These are phyloP conservation scores for Akanthomyces muscarius DNA, from an alignment of 2,329 filamentous ascomycete genomes.

Conservation along the genomic window DNA sequence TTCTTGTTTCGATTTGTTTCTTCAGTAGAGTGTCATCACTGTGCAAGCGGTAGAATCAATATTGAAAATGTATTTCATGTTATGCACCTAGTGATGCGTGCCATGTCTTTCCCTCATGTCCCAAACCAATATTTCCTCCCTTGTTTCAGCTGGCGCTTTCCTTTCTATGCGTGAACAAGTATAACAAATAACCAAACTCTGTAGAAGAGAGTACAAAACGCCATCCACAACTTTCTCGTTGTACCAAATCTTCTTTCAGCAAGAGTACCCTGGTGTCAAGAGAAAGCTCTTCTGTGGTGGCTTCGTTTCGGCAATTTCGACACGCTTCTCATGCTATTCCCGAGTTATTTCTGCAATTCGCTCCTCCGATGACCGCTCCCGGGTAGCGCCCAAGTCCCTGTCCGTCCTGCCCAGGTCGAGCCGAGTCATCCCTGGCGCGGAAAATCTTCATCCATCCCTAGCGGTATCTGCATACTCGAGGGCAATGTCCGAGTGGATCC, in stretches of 20 bases:
- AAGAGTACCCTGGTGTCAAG: neutral
- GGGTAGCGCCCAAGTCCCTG: neutral
- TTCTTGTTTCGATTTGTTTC: too few species aligned
- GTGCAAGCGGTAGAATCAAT: neutral
- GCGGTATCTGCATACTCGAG: neutral
- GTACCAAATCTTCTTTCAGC: neutral
- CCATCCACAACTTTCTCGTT: neutral
- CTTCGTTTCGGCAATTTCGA: neutral
- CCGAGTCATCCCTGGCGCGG: neutral
- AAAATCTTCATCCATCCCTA: neutral
- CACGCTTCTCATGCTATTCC: neutral
- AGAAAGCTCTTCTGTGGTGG: neutral
- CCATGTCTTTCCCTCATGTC: neutral
- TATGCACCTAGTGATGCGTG: neutral
- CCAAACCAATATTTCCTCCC: neutral
- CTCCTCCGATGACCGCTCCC: neutral
- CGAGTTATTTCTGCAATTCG: neutral
- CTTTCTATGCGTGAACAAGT: constrained; percentile 1
- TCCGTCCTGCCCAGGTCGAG: neutral
- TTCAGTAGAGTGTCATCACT: neutral
- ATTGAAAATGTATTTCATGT: neutral
- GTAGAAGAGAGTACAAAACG: neutral
- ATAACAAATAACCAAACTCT: neutral
- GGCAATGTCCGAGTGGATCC: neutral
- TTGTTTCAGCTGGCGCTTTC: constrained; percentile 10